Conservation (phyloP, 352 stramenopile genomes). For the Phytopythium sindhum region DNA sequence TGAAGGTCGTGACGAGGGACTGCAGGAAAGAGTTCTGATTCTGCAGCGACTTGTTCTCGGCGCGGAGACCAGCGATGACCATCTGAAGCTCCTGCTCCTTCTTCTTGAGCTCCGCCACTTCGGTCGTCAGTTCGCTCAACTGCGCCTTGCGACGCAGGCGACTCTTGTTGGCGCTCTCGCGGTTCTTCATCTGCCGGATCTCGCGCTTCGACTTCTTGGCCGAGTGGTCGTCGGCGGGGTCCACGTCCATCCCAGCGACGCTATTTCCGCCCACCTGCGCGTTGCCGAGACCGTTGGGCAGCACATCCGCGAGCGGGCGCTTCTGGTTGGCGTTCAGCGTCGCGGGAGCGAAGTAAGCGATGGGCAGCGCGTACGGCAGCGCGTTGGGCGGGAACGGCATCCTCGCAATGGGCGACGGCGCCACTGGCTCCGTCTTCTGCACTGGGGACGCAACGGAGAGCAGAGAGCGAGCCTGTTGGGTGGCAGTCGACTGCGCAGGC, state of each 20-base stretch:
- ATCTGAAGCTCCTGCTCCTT: slow-evolving; percentile 71
- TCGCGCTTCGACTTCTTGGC: slow-evolving; percentile 76
- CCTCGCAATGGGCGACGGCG: slow-evolving; percentile 5
- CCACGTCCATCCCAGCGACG: slow-evolving; percentile 1
- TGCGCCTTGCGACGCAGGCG: slow-evolving; percentile 69
- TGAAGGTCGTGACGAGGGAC: slow-evolving; percentile 62
- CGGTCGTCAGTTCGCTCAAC: slow-evolving; percentile 48
- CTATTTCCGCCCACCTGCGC: background rate
- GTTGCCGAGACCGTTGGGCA: slow-evolving; percentile 18
- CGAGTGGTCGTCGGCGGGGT: slow-evolving; percentile 12
- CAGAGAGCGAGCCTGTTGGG: too few species aligned
- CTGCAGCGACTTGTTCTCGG: slow-evolving; percentile 77
- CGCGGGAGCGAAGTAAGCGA: slow-evolving; percentile 50
- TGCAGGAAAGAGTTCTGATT: slow-evolving; percentile 78
- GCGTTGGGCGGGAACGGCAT: slow-evolving; percentile 13
- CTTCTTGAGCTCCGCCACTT: slow-evolving; percentile 62
- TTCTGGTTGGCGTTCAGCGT: slow-evolving; percentile 42
- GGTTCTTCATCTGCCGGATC: slow-evolving; percentile 87
- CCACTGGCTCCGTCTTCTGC: slow-evolving; percentile 6
- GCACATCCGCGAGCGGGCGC: slow-evolving; percentile 43
- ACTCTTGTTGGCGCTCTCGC: slow-evolving; percentile 82
- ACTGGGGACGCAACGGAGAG: background rate
- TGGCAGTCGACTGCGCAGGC: background rate
- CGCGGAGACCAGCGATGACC: slow-evolving; percentile 57
- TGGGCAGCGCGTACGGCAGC: slow-evolving; percentile 60